Evolutionary conservation across 306 rosid species (phyloP).

Genomic region (Dryas octopetala): DNA sequence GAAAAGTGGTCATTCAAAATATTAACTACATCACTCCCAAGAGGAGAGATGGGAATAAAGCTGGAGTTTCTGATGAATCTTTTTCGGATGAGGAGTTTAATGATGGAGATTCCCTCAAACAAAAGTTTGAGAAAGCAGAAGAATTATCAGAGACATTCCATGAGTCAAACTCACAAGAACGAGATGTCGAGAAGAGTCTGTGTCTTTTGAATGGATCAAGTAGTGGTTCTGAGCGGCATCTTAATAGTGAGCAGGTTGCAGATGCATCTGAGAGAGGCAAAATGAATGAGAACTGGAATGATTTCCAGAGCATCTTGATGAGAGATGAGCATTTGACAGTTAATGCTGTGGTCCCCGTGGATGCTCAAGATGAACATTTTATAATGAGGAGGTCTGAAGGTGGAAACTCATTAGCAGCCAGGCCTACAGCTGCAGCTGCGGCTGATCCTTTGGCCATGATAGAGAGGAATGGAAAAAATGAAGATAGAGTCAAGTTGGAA

Average conservation of each 20-base stretch:
- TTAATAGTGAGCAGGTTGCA: too few species aligned
- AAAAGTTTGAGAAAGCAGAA: conserved; percentile 42
- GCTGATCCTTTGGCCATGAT: conserved; percentile 48
- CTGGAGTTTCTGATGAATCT: conserved; percentile 46
- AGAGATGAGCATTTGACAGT: conserved; percentile 36
- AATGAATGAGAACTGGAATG: too few species aligned
- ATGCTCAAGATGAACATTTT: conserved; percentile 49
- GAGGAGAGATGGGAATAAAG: conserved; percentile 55
- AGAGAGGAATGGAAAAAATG: conserved; percentile 41
- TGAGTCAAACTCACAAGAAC: conserved; percentile 9
- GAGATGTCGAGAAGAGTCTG: neutral
- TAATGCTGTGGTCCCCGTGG: conserved; percentile 20
- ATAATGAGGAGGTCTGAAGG: conserved; percentile 33
- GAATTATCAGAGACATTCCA: conserved; percentile 47
- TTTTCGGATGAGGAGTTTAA: conserved; percentile 29
- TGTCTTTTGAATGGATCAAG: conserved; percentile 8
- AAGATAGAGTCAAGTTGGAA: conserved; percentile 35
- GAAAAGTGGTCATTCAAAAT: conserved; percentile 66
- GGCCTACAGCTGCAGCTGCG: conserved; percentile 28
- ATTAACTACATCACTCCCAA: conserved; percentile 69
- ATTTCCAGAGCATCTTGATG: conserved; percentile 19
- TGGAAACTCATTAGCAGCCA: conserved; percentile 25
- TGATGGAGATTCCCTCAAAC: conserved; percentile 39
- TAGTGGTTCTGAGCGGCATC: neutral
- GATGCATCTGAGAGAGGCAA: too few species aligned